phyloP scores from a whole-genome alignment of 2,329 filamentous ascomycete species.

The Claviceps sorghi region DNA sequence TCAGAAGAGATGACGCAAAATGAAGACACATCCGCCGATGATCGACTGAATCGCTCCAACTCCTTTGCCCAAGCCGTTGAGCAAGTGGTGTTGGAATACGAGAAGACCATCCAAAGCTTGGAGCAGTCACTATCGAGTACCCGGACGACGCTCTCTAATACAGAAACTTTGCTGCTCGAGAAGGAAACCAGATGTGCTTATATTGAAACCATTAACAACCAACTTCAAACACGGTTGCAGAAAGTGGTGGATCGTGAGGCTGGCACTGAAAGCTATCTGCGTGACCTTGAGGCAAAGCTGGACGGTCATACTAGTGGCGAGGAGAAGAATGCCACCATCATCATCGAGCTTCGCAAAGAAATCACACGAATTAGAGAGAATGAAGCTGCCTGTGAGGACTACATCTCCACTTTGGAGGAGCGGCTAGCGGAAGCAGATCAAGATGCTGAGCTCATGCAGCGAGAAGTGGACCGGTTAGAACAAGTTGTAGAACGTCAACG shows the following conservation, averaged over 20 bases:
- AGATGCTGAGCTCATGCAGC: conserved; percentile 91
- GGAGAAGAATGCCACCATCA: conserved; percentile 77
- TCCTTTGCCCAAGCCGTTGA: conserved; percentile 94
- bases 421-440: conserved; percentile 90
- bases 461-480: conserved; percentile 85
- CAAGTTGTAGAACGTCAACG: conserved; percentile 91
- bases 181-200: conserved; percentile 91
- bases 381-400: conserved; percentile 82
- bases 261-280: conserved; percentile 83
- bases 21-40: conserved; percentile 53
- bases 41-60: conserved; percentile 84
- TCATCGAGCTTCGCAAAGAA: conserved; percentile 81
- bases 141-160: conserved; percentile 64
- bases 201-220: conserved; percentile 77
- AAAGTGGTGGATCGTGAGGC: conserved; percentile 85
- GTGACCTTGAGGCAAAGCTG: conserved; percentile 79
- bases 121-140: conserved; percentile 87
- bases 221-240: conserved; percentile 78
- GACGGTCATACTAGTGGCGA: conserved; percentile 84
- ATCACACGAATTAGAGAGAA: conserved; percentile 77
- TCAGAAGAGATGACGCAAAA: conserved; percentile 39
- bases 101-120: conserved; percentile 91
- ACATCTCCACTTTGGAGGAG: conserved; percentile 93
- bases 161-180: conserved; percentile 77
- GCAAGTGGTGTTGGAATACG: conserved; percentile 90